Evolutionary conservation across 2,329 filamentous ascomycete species (phyloP).

Genomic region (Westerdykella ornata): DNA sequence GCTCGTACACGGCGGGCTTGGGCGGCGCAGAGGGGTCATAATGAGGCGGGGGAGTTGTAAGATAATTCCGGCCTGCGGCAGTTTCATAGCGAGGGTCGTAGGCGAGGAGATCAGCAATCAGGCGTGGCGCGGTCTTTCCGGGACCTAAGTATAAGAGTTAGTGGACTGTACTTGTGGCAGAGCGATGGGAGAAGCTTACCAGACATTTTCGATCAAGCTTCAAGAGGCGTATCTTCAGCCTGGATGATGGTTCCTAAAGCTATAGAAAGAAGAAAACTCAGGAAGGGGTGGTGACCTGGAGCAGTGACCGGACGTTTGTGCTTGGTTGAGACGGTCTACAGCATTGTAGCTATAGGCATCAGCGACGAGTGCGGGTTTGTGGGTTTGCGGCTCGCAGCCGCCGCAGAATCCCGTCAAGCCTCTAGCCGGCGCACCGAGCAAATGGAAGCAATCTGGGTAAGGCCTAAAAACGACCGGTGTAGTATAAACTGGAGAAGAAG

Average conservation of each 20-base stretch:
- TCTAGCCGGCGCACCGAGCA: not conserved
- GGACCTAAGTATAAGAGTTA: constrained; percentile 1
- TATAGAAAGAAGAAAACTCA: not conserved
- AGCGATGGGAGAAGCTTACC: too few relatives aligned
- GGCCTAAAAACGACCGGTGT: too few relatives aligned
- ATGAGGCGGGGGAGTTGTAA: constrained; percentile 53
- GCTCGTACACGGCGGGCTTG: constrained; percentile 29
- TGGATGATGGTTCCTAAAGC: too few relatives aligned
- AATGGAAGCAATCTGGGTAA: not conserved
- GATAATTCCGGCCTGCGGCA: constrained; percentile 46
- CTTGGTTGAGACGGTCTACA: not conserved
- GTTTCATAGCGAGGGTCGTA: constrained; percentile 48
- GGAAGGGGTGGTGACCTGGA: too few relatives aligned
- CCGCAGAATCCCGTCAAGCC: constrained; percentile 6
- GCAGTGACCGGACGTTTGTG: too few relatives aligned
- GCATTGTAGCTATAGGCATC: constrained; percentile 11
- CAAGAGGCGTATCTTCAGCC: too few relatives aligned
- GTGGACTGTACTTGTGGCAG: too few relatives aligned
- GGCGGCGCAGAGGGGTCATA: constrained; percentile 37
- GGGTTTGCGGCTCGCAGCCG: not conserved
- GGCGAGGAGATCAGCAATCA: constrained; percentile 46
- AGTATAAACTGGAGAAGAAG: too few relatives aligned
- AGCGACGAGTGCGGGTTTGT: constrained; percentile 1
- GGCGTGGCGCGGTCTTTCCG: constrained; percentile 47
- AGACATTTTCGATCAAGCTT: too few relatives aligned